These are phyloP conservation scores for Trichoderma atrobrunneum DNA, from an alignment of 2,329 filamentous ascomycete species.

Conservation along the genomic window DNA sequence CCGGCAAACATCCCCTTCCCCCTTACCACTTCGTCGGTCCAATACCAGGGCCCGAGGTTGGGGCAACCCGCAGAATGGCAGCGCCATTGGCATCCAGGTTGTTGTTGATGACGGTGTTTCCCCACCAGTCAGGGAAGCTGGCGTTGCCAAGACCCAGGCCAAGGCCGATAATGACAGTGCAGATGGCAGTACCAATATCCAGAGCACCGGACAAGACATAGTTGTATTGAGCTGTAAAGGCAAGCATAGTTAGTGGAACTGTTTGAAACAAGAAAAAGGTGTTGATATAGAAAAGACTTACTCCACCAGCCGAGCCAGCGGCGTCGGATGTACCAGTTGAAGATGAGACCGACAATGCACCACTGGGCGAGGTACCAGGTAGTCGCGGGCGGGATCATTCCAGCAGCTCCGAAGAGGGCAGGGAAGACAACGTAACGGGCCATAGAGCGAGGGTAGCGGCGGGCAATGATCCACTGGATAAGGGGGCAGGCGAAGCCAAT, in stretches of 20 bases:
- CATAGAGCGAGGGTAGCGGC: conserved; percentile 44
- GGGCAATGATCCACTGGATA: conserved; percentile 47
- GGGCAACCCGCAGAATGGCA: conserved; percentile 24
- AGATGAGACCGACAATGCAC: conserved; percentile 53
- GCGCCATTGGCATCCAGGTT: conserved; percentile 32
- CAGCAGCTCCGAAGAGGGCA: conserved; percentile 50
- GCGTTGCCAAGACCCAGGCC: conserved; percentile 46
- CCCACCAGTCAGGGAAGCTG: conserved; percentile 51
- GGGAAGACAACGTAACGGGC: conserved; percentile 52
- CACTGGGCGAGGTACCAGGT: conserved; percentile 54
- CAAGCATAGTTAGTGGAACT: background rate
- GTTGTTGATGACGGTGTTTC: conserved; percentile 28
- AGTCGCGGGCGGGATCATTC: conserved; percentile 53
- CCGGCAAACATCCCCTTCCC: background rate
- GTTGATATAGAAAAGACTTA: conserved; percentile 30
- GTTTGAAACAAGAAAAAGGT: background rate
- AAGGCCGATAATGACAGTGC: conserved; percentile 51
- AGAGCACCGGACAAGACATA: conserved; percentile 58
- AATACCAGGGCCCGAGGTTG: conserved; percentile 2
- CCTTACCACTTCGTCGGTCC: conserved; percentile 11
- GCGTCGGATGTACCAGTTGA: conserved; percentile 52
- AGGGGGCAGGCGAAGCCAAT: conserved; percentile 49
- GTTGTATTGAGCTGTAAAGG: conserved; percentile 44
- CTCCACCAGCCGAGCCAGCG: conserved; percentile 56
- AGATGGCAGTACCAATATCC: conserved; percentile 57